Conservation (phyloP, 768 basidiomycete species). For the Pleurotus ostreatus region DNA sequence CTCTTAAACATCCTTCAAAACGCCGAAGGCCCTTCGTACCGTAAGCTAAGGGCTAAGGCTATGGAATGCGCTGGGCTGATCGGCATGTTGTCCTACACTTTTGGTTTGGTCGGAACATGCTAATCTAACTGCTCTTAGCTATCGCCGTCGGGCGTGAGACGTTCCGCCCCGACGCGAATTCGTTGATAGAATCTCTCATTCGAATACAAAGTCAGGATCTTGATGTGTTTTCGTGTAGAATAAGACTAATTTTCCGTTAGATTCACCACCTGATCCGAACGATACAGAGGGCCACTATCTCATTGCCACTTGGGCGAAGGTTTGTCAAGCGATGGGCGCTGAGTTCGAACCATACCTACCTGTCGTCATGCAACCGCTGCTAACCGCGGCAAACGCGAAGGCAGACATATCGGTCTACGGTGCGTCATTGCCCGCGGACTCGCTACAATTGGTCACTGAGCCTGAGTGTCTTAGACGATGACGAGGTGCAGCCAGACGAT, state of each 20-base stretch:
- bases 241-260: constrained; percentile 26
- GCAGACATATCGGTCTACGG: constrained; percentile 74
- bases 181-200: constrained; percentile 69
- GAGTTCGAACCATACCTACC: constrained; percentile 88
- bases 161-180: constrained; percentile 70
- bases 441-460: not conserved
- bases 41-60: constrained; percentile 71
- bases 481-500: constrained; percentile 49
- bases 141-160: constrained; percentile 83
- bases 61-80: constrained; percentile 91
- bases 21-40: constrained; percentile 62
- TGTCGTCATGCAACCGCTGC: constrained; percentile 76
- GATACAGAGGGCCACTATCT: constrained; percentile 77
- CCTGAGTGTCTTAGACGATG: constrained; percentile 37
- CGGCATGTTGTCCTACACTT: constrained; percentile 40
- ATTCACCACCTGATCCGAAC: constrained; percentile 61
- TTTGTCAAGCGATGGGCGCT: constrained; percentile 79
- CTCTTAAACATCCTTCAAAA: constrained; percentile 72
- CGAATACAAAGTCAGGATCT: constrained; percentile 64
- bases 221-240: not conserved
- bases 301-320: constrained; percentile 85
- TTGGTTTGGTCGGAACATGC: not conserved
- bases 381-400: constrained; percentile 75
- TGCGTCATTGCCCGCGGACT: constrained; percentile 22
- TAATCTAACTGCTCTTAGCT: constrained; percentile 36